phyloP scores from a whole-genome alignment of 73 alveolate genomes.

The Blepharisma stoltei region DNA sequence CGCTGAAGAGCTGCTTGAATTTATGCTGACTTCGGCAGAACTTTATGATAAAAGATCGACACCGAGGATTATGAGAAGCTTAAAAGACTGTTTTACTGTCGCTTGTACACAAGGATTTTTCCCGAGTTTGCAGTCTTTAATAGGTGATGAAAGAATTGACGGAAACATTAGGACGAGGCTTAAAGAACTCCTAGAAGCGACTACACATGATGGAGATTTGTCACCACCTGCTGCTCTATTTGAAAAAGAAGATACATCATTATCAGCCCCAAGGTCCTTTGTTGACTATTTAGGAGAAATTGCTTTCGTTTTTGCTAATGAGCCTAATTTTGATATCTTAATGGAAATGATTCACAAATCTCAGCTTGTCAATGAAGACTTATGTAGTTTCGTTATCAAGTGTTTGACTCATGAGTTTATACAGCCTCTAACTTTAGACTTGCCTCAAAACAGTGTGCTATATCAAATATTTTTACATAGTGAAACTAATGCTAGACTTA shows the following conservation, averaged over 20 bases:
- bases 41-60: slow-evolving; percentile 20
- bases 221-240: not conserved
- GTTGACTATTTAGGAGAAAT: slow-evolving; percentile 2
- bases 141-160: not conserved
- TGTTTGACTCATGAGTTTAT: slow-evolving; percentile 10
- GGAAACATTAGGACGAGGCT: not conserved
- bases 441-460: not conserved
- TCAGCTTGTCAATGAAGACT: not conserved
- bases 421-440: not conserved
- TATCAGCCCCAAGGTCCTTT: not conserved
- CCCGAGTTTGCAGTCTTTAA: not conserved
- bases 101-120: slow-evolving; percentile 7
- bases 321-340: slow-evolving; percentile 13
- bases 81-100: not conserved
- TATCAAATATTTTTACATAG: not conserved
- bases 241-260: slow-evolving; percentile 19
- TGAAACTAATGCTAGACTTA: not conserved
- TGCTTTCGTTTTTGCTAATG: not conserved
- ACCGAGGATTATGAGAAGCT: not conserved
- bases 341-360: not conserved
- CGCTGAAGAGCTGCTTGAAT: slow-evolving; percentile 12
- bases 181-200: not conserved
- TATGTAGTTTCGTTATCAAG: not conserved
- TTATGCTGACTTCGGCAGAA: slow-evolving; percentile 1
- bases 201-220: not conserved